phyloP scores from a whole-genome alignment of 2,329 filamentous ascomycete genomes.

The Aspergillus pseudoviridinutans region DNA sequence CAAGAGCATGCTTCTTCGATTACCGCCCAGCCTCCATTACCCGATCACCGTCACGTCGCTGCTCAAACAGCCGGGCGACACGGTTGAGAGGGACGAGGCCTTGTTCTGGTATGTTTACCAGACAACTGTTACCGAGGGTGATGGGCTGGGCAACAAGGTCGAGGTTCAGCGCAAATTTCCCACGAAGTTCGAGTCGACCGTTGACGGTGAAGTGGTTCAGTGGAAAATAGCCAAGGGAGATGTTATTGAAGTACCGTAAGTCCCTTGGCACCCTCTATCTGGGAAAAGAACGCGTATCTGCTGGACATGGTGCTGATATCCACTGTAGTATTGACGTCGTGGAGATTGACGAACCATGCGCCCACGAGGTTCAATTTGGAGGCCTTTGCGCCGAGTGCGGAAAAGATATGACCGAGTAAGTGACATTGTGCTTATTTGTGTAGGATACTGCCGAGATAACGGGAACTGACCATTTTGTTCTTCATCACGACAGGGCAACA shows the following conservation, averaged over 20 bases:
- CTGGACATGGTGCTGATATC: conserved; percentile 2
- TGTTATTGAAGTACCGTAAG: conserved; percentile 41
- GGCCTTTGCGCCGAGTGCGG: conserved; percentile 90
- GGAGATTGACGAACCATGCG: conserved; percentile 84
- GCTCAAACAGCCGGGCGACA: conserved; percentile 69
- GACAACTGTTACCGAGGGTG: conserved; percentile 62
- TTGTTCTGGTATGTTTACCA: conserved; percentile 86
- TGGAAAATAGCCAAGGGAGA: conserved; percentile 64
- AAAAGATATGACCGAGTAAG: conserved; percentile 85
- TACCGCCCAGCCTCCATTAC: conserved; percentile 67
- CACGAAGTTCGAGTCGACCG: conserved; percentile 75
- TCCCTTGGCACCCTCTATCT: conserved; percentile 2
- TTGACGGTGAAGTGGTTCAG: conserved; percentile 71
- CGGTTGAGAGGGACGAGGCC: conserved; percentile 69
- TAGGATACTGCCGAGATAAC: neutral
- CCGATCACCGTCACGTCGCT: conserved; percentile 89
- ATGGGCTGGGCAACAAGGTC: conserved; percentile 71
- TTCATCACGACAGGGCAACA: conserved; percentile 48
- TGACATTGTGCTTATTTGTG: conserved; percentile 8
- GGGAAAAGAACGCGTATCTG: neutral
- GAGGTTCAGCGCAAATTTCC: conserved; percentile 67
- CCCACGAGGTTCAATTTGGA: conserved; percentile 85
- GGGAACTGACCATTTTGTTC: neutral
- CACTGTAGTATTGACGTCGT: conserved; percentile 54
- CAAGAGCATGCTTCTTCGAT: conserved; percentile 44